A percentile compares a stretch with the other conserved stretches of the same genome.
Conservation (phyloP, 2,329 filamentous ascomycete species). For the Rhexocercosporidium sp. region DNA sequence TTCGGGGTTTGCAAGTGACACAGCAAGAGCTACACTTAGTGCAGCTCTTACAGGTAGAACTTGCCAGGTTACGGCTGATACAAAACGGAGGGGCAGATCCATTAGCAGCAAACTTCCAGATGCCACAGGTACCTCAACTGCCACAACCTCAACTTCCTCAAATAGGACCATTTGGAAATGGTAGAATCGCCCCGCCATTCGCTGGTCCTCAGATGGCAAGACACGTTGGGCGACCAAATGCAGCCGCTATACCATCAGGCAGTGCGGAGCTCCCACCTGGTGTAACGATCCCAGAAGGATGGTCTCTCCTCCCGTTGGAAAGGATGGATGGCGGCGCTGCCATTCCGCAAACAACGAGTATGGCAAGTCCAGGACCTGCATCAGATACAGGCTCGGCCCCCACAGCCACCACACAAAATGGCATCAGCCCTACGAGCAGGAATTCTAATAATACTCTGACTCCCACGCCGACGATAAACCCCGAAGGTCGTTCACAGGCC, state of each 20-base stretch:
- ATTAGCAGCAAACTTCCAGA: slow-evolving; percentile 34
- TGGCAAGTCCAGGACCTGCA: slow-evolving; percentile 26
- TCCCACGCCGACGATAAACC: slow-evolving; percentile 32
- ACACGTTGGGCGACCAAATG: slow-evolving; percentile 52
- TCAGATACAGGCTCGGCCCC: slow-evolving; percentile 32
- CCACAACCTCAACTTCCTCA: slow-evolving; percentile 10
- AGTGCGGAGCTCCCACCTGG: slow-evolving; percentile 67
- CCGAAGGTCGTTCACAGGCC: slow-evolving; percentile 33
- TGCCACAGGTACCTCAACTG: slow-evolving; percentile 34
- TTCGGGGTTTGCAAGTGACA: slow-evolving; percentile 64
- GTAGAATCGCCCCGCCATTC: background rate
- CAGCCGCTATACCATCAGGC: slow-evolving; percentile 61
- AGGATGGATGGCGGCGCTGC: slow-evolving; percentile 43
- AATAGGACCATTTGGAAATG: slow-evolving; percentile 3
- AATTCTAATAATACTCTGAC: slow-evolving; percentile 39
- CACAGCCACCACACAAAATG: slow-evolving; percentile 34
- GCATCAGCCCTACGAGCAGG: slow-evolving; percentile 33
- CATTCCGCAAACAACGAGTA: slow-evolving; percentile 25
- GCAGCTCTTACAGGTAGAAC: slow-evolving; percentile 69
- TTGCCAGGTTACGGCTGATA: slow-evolving; percentile 63
- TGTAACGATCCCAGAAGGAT: slow-evolving; percentile 67
- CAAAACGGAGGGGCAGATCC: slow-evolving; percentile 35
- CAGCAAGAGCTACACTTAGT: slow-evolving; percentile 73
- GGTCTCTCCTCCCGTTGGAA: slow-evolving; percentile 67
- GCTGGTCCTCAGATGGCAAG: slow-evolving; percentile 41